Base-by-base conservation (phyloP, 1,284 basidiomycete genomes). In the Blastosporella zonata region DNA sequence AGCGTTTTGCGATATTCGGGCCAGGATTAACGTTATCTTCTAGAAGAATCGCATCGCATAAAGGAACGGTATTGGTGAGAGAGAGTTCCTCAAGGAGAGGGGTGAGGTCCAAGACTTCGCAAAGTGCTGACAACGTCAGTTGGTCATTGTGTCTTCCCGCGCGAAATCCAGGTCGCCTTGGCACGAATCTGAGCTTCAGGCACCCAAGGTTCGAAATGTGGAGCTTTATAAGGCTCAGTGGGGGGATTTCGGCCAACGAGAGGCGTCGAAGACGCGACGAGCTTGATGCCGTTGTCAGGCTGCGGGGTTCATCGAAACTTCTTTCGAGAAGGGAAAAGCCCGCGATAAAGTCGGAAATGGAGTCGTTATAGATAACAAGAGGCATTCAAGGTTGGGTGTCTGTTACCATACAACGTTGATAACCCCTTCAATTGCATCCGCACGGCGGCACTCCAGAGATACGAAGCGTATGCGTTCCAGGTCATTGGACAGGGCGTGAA, bases 31-130 rank as follows among this genome's bases (percentile, higher is more conserved):
- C 39, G 29, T 35, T 17, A 20, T 46, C 48, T 18, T 45, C 43
- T 6, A 20, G 38, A 23, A 55, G 43, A 43, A 50, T 18, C n/a
- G 41, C 52, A 47, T 72, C 67, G 61, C 74, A 72, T 25, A 67
- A 55, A 8, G 74, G 73, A 9, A 68, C 65, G 10, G 72, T 72
- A 49, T 72, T 67, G 10, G 57, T 57, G 22, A 80, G 60, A 21
- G 65, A 62, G 43, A 80, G 62, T 28, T 72, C 66, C 54, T 72
- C 67, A 8, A 78, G 59, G 38, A 61, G 62, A 25, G 70, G 67
- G 1, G 72, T 68, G 17, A 66, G 61, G 34, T 56, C 59, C 36
- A 77, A 57, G 42, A 75, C 65, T 33, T 58, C 60, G 44, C 62
- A 57, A 17, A 76, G 63, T 23, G 66, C 54, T 6, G 69, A 73